phyloP scores from a whole-genome alignment of 441 rosid species.

The Adansonia gregorii region DNA sequence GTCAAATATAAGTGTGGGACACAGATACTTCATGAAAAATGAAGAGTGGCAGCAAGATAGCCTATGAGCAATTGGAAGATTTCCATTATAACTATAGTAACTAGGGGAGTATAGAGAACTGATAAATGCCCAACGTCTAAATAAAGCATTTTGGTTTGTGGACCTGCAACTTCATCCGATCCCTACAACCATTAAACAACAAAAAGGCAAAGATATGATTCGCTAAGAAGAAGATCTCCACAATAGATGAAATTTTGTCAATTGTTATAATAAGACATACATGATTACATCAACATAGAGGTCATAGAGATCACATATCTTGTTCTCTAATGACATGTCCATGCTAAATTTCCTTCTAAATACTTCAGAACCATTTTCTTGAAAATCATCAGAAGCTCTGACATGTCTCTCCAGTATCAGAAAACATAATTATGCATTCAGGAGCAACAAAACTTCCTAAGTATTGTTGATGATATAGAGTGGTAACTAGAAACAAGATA shows the following conservation, averaged over 20 bases:
- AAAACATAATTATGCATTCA: slow-evolving; percentile 11
- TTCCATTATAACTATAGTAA: neutral
- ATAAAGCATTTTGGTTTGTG: slow-evolving; percentile 83
- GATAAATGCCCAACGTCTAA: slow-evolving; percentile 59
- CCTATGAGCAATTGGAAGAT: neutral
- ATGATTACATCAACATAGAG: slow-evolving; percentile 79
- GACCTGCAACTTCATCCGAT: slow-evolving; percentile 88
- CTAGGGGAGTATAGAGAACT: neutral
- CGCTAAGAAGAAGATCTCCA: slow-evolving; percentile 20
- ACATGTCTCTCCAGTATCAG: slow-evolving; percentile 61
- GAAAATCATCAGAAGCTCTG: slow-evolving; percentile 72
- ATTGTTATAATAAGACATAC: slow-evolving; percentile 5
- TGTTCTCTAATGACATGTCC: slow-evolving; percentile 83
- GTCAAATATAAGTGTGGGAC: too few species aligned
- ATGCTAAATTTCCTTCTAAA: slow-evolving; percentile 61
- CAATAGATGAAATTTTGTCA: slow-evolving; percentile 14
- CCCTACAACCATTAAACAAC: slow-evolving; percentile 56
- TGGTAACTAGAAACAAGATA: slow-evolving; percentile 1
- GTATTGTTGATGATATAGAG: neutral
- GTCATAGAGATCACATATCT: slow-evolving; percentile 92
- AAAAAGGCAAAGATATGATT: slow-evolving; percentile 28
- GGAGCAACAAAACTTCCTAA: slow-evolving; percentile 21
- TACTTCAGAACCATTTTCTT: slow-evolving; percentile 50
- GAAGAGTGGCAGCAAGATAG: too few species aligned
- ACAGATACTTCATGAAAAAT: too few species aligned